A percentile compares a stretch with the other conserved stretches of the same genome.
These are phyloP conservation scores for Boechera retrofracta DNA, from an alignment of 345 rosid genomes.

Conservation along the genomic window DNA sequence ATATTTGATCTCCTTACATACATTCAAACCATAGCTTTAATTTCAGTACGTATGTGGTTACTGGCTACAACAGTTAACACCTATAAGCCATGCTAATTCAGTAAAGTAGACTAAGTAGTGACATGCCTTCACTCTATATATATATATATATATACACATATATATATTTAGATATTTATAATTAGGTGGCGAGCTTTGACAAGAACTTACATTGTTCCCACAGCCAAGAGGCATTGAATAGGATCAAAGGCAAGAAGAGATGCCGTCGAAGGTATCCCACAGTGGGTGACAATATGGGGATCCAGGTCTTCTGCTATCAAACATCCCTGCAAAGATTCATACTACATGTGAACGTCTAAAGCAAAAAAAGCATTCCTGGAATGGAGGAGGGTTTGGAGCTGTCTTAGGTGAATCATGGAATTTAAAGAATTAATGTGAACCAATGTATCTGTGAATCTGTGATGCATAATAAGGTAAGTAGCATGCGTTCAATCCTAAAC, in stretches of 20 bases:
- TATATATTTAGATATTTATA: no score
- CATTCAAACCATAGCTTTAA: no score
- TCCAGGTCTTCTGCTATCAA: conserved; percentile 54
- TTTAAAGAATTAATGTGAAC: not conserved
- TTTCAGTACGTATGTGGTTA: no score
- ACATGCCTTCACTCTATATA: no score
- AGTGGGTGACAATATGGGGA: conserved; percentile 63
- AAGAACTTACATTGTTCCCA: conserved; percentile 75
- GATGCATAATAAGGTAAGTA: conserved; percentile 9
- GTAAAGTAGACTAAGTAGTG: no score
- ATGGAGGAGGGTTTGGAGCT: not conserved
- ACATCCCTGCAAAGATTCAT: conserved; percentile 42
- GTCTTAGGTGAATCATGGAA: not conserved
- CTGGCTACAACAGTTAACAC: no score
- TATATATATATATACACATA: no score
- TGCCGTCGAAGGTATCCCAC: conserved; percentile 82
- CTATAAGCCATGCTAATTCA: no score
- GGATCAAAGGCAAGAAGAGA: conserved; percentile 83
- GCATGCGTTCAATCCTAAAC: conserved; percentile 11
- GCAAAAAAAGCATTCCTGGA: conserved; percentile 3
- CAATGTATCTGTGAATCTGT: not conserved
- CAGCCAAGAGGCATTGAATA: conserved; percentile 75
- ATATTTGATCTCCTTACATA: no score
- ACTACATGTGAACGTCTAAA: conserved; percentile 31
- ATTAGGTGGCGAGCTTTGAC: not conserved